Conservation (phyloP, 2,329 filamentous ascomycete genomes). For the Gaeumannomyces tritici region DNA sequence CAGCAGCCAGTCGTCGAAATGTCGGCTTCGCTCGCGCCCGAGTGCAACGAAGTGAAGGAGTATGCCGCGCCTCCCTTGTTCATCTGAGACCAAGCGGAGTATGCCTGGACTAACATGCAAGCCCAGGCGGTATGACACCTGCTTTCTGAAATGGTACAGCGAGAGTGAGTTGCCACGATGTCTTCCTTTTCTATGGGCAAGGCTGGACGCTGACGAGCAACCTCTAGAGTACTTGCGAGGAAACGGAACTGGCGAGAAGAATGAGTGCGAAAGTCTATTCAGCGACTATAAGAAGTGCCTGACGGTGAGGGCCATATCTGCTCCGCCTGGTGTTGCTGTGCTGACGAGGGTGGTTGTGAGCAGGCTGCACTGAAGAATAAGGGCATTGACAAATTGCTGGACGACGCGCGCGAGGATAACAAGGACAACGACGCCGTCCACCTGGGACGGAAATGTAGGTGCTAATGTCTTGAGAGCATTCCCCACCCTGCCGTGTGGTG, state of each 20-base stretch:
- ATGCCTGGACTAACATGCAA: neutral
- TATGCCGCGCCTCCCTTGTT: slow-evolving; percentile 31
- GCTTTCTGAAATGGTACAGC: slow-evolving; percentile 98
- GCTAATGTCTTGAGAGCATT: too few relatives aligned
- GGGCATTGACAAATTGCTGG: slow-evolving; percentile 87
- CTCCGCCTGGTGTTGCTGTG: neutral
- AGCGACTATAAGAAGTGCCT: slow-evolving; percentile 83
- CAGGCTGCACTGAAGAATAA: slow-evolving; percentile 79
- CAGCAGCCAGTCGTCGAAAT: slow-evolving; percentile 33
- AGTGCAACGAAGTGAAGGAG: slow-evolving; percentile 96
- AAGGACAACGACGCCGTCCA: slow-evolving; percentile 75
- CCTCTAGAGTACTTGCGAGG: slow-evolving; percentile 76
- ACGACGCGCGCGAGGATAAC: slow-evolving; percentile 82
- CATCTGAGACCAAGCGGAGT: slow-evolving; percentile 7
- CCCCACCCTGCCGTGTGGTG: too few relatives aligned
- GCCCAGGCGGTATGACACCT: slow-evolving; percentile 81
- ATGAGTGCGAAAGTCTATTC: slow-evolving; percentile 79
- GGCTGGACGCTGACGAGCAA: slow-evolving; percentile 5
- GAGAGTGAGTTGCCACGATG: slow-evolving; percentile 59
- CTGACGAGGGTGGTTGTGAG: neutral
- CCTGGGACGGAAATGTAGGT: slow-evolving; percentile 31
- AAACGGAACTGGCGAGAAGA: slow-evolving; percentile 62
- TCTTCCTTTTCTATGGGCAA: neutral
- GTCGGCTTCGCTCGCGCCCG: slow-evolving; percentile 89
- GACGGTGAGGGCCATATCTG: slow-evolving; percentile 44